Evolutionary conservation across 106 monocot species (phyloP), one percentile per base, ranked within the genome.

Genomic region (Triglochin maritima): DNA sequence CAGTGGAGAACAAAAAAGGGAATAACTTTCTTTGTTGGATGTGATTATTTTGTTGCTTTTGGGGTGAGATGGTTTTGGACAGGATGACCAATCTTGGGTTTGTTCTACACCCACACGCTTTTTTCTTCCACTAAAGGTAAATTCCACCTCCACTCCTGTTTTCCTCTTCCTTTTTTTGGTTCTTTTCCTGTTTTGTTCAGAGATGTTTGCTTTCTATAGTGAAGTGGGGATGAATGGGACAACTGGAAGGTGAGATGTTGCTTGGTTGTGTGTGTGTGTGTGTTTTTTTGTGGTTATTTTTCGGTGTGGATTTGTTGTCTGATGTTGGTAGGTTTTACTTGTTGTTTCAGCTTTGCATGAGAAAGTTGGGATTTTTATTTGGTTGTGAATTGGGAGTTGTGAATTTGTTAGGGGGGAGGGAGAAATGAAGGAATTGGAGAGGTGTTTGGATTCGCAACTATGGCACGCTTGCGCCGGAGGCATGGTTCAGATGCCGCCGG

Each of bases 381-480:
- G 44, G 44, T 61, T 45, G 45, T 46, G 14, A 13, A 29, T 0
- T 29, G 29, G 29, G 29, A 6, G 2, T 12, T 9, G 10, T 50
- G 0, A 10, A 60, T 60, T 42, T 42, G 41, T 41, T 3, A 7
- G 9, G 9, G 43, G 17, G 9, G 8, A 9, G 41, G 17, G 9
- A 16, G 16, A 8, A 47, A 75, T 75, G 75, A 75, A 60, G 75
- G 75, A 68, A 44, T 7, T 51, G 15, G 75, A 68, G 17, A 75
- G 53, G 69, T 69, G 62, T 47, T 48, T 76, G 63, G 69, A 76
- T 47, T 69, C 76, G 3, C 76, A 76, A 62, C 76, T 76, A 0
- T 76, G 76, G 76, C 76, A 76, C 16, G 76, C 76, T 4, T 76
- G 76, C 54, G 76, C 76, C 14, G 76, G 76, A 29, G 76, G 76